These are phyloP conservation scores for Fusarium virguliforme DNA, from an alignment of 2,329 filamentous ascomycete genomes.

Conservation along the genomic window DNA sequence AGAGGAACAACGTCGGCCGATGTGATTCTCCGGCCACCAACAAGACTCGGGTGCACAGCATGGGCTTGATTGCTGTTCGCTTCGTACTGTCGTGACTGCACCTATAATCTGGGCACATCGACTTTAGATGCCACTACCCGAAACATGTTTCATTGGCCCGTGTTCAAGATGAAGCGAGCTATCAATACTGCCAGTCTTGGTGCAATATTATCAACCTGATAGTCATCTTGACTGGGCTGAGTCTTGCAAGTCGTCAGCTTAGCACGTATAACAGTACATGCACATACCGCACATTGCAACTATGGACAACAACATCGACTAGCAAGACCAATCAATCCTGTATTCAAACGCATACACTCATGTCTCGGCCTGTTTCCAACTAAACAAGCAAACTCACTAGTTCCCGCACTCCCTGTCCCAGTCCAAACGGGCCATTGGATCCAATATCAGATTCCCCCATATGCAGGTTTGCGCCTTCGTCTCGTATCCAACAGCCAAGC, in stretches of 20 bases:
- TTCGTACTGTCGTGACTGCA: slow-evolving; percentile 15
- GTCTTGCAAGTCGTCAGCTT: not conserved
- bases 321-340: not conserved
- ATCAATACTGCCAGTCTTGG: not conserved
- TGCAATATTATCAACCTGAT: not conserved
- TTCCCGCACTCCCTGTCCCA: slow-evolving; percentile 2
- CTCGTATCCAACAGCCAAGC: slow-evolving; percentile 29
- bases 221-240: not conserved
- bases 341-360: not conserved
- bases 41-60: not conserved
- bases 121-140: slow-evolving; percentile 31
- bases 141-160: slow-evolving; percentile 30
- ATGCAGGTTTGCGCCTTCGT: slow-evolving; percentile 38
- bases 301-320: not conserved
- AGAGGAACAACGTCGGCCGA: slow-evolving; percentile 30
- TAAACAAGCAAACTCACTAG: not conserved
- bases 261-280: not conserved
- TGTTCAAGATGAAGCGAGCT: not conserved
- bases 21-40: slow-evolving; percentile 14
- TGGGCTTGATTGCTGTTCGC: slow-evolving; percentile 10
- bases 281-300: not conserved
- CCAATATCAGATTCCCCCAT: slow-evolving; percentile 5
- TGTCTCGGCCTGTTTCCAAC: not conserved
- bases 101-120: not conserved
- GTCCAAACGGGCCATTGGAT: slow-evolving; percentile 2